These are phyloP conservation scores for Dryadomyces quercus-mongolicae DNA, from an alignment of 2,329 filamentous ascomycete species.

Conservation along the genomic window DNA sequence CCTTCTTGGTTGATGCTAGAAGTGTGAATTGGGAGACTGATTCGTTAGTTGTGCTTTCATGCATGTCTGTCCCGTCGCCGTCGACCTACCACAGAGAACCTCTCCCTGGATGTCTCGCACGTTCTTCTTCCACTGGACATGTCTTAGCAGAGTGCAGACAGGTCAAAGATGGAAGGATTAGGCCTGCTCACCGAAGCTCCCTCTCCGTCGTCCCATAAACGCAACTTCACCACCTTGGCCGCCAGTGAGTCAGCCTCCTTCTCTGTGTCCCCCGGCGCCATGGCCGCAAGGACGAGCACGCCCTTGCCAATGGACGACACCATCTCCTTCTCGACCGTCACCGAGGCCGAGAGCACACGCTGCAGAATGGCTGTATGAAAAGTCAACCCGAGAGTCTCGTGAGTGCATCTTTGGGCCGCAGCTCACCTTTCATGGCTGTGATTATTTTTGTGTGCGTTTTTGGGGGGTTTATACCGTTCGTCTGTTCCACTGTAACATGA, in stretches of 20 bases:
- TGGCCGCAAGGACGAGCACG: constrained; percentile 79
- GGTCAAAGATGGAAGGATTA: not conserved
- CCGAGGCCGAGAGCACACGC: constrained; percentile 86
- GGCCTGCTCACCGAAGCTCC: constrained; percentile 43
- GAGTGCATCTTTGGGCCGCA: not conserved
- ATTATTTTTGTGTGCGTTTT: not conserved
- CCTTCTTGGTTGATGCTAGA: constrained; percentile 86
- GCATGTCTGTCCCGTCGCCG: not conserved
- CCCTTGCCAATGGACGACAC: constrained; percentile 87
- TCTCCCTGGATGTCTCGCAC: constrained; percentile 85
- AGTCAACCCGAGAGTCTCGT: not conserved
- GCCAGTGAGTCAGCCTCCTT: constrained; percentile 80
- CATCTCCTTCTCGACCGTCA: constrained; percentile 83
- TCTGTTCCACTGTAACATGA: too few species aligned
- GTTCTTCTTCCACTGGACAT: constrained; percentile 72
- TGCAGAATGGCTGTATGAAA: constrained; percentile 70
- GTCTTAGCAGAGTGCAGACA: not conserved
- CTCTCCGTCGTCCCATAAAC: constrained; percentile 76
- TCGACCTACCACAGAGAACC: constrained; percentile 70
- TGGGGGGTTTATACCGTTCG: too few species aligned
- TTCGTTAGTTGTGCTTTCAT: not conserved
- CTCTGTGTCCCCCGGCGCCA: constrained; percentile 79
- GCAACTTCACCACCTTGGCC: constrained; percentile 77
- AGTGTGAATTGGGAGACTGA: constrained; percentile 94
- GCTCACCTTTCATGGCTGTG: not conserved